Percentiles rank a stretch among this genome's conserved stretches.
These are phyloP conservation scores for Aspergillus asperescens DNA, from an alignment of 495 filamentous ascomycete genomes.

Conservation along the genomic window DNA sequence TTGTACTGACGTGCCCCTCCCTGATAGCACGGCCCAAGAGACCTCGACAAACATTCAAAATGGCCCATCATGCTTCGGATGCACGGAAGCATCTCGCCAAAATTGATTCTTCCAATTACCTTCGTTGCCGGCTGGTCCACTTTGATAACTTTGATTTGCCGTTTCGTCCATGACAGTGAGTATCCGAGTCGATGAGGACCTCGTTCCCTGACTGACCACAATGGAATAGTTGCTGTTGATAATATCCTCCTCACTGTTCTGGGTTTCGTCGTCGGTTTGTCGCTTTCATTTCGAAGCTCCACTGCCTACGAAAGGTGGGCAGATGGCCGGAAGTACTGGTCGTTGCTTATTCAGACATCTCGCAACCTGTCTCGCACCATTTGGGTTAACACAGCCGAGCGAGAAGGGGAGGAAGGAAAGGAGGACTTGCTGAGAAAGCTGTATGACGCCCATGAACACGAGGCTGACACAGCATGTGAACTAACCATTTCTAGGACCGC, in stretches of 20 bases:
- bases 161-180: conserved; percentile 47
- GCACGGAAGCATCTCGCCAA: conserved; percentile 74
- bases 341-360: conserved; percentile 62
- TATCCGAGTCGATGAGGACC: not conserved
- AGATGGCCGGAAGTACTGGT: conserved; percentile 74
- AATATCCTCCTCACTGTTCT: conserved; percentile 74
- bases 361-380: conserved; percentile 72
- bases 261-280: conserved; percentile 84
- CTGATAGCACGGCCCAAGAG: conserved; percentile 52
- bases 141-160: conserved; percentile 58
- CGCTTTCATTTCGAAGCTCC: conserved; percentile 75
- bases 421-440: conserved; percentile 68
- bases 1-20: conserved; percentile 8
- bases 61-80: conserved; percentile 74
- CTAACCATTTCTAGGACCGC: conserved; percentile 48
- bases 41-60: conserved; percentile 72
- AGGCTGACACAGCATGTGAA: conserved; percentile 6
- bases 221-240: conserved; percentile 50
- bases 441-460: conserved; percentile 25
- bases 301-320: conserved; percentile 80
- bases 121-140: conserved; percentile 66
- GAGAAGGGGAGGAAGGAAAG: conserved; percentile 57
- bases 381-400: conserved; percentile 69
- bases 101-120: conserved; percentile 69
- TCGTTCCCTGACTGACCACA: not conserved